Evolutionary conservation across 2,329 filamentous ascomycete genomes (phyloP).

Genomic region (Talaromyces sp.): DNA sequence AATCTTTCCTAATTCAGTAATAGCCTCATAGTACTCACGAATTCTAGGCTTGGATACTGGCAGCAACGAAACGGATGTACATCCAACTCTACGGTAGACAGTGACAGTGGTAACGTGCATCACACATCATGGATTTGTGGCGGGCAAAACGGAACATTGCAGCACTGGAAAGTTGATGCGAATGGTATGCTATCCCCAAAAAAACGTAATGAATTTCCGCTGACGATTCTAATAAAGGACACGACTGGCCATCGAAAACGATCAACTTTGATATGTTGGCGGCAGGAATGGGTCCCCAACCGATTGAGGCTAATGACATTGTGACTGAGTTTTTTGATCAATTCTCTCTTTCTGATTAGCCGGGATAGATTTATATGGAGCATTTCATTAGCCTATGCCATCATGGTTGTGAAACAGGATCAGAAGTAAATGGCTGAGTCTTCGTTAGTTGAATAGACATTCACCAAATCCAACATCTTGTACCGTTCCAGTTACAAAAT

Average conservation of each 20-base stretch:
- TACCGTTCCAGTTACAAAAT: too few species aligned
- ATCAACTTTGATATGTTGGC: conserved; percentile 46
- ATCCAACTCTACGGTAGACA: conserved; percentile 29
- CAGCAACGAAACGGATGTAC: conserved; percentile 41
- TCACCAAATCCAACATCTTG: too few species aligned
- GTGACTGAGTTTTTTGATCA: conserved; percentile 47
- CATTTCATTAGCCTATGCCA: background rate
- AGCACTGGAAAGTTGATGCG: conserved; percentile 46
- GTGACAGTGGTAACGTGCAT: conserved; percentile 42
- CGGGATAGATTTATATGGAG: background rate
- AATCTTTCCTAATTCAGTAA: background rate
- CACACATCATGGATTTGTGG: conserved; percentile 44
- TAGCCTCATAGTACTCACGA: conserved; percentile 23
- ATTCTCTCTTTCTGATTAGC: conserved; percentile 21
- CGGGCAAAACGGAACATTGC: conserved; percentile 34
- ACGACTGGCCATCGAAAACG: conserved; percentile 48
- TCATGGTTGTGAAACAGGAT: background rate
- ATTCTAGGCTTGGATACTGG: conserved; percentile 34
- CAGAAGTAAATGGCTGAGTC: background rate
- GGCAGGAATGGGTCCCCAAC: conserved; percentile 39
- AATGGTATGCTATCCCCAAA: conserved; percentile 34
- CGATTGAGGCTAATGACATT: conserved; percentile 44
- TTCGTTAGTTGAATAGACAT: background rate
- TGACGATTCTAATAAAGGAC: conserved; percentile 26
- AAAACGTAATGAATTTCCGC: background rate